A percentile compares a stretch with the other conserved stretches of the same genome.
Conservation (phyloP, 305 asterid genomes). For the Nicotiana rustica region DNA sequence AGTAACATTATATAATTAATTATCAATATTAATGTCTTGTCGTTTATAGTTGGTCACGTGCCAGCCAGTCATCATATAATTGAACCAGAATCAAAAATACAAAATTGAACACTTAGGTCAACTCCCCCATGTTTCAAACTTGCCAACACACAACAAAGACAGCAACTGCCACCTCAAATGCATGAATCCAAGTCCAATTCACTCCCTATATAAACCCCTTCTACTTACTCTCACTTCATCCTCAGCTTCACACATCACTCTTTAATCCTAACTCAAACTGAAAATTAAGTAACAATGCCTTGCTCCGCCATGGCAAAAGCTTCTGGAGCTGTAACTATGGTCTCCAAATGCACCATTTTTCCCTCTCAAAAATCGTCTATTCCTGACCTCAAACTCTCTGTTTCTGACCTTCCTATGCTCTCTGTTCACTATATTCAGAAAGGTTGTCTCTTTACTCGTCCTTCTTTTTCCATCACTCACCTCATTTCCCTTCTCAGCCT, state of each 20-base stretch:
- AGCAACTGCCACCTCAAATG: neutral
- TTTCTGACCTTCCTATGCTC: constrained; percentile 41
- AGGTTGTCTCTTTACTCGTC: constrained; percentile 38
- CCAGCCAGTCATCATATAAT: neutral
- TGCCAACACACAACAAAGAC: no score
- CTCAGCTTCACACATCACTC: neutral
- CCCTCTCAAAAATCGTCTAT: constrained; percentile 20
- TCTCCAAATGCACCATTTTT: constrained; percentile 27
- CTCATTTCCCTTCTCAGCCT: constrained; percentile 33
- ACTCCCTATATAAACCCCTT: neutral
- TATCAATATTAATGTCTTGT: neutral
- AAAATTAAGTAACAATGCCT: constrained; percentile 1
- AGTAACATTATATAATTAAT: neutral
- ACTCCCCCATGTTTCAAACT: no score
- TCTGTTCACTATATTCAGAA: constrained; percentile 38
- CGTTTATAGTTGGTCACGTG: constrained; percentile 7
- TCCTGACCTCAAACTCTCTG: constrained; percentile 32
- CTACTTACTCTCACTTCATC: neutral
- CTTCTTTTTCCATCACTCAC: neutral
- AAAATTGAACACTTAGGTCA: no score
- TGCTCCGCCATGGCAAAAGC: neutral
- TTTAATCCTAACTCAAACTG: neutral
- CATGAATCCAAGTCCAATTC: neutral
- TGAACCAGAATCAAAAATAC: neutral
- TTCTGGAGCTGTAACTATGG: neutral